Base-by-base conservation (phyloP, 2,329 filamentous ascomycete genomes). In the Acephala macrosclerotiorum region DNA sequence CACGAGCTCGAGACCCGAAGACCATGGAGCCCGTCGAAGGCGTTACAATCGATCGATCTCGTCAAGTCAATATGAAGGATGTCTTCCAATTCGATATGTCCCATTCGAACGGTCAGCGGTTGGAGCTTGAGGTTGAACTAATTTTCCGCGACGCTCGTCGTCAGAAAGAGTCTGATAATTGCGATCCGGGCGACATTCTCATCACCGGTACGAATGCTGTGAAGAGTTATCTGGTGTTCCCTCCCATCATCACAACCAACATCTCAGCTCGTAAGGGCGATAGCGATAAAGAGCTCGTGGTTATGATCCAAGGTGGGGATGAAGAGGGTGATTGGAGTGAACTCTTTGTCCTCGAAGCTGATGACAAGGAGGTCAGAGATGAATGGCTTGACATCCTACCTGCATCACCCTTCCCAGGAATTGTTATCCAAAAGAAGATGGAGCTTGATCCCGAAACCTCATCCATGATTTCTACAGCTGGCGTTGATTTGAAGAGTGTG, bases 301-400 rank as follows among this genome's bases (percentile, higher is more conserved):
- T 97, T 66, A 97, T 98, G 94, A 85, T 97, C 62, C 89, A 93
- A 65, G 94, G 93, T 47, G 82, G 82, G 2, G 79, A 86, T 68
- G 86, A 87, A 42, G 85, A 84, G 8, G 82, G 85, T 60, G 88
- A 91, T 69, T 98, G 95, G 94, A 89, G 89, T 68, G 94, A 99
- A 79, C 81, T 97, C 7, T 82, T 98, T 65, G 90, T 88, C n/a
- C 82, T 98, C 18, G 86, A 84, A 11, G 88, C 91, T 2, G 90
- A 94, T 61, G 71, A 76, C 25, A 36, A 63, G 3, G 72, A 75
- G 88, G 92, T 74, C 66, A 89, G 91, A 6, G 81, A 87, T 18
- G 96, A 98, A 78, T 99, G 96, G 96, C 82, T 97, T 42, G 86
- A 91, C 45, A 92, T 97, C 79, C 81, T 98, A n/a, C 88, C 88